Percentiles rank a stretch among this genome's conserved stretches.
Evolutionary conservation across 345 rosid species (phyloP).

Genomic region (Moricandia arvensis): DNA sequence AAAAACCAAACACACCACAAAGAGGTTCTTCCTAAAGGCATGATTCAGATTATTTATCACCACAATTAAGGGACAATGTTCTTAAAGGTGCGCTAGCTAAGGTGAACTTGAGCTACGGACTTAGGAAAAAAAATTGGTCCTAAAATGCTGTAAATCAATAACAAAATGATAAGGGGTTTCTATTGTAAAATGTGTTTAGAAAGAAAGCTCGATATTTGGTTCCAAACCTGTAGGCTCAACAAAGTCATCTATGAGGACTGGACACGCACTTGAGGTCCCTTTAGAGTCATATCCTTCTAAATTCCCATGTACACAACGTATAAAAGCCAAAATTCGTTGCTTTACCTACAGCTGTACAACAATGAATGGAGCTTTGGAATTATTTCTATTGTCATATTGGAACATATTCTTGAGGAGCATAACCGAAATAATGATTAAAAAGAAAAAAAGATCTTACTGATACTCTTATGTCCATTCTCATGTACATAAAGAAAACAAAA

Average conservation of each 20-base stretch:
- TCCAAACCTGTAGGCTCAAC: constrained; percentile 95
- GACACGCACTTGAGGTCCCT: constrained; percentile 95
- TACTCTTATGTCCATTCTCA: constrained; percentile 87
- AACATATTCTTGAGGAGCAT: neutral
- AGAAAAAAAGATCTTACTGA: constrained; percentile 55
- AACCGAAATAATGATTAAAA: neutral
- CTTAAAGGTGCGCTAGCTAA: neutral
- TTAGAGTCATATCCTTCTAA: constrained; percentile 96
- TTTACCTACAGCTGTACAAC: constrained; percentile 67
- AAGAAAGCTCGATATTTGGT: neutral
- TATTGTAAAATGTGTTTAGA: neutral
- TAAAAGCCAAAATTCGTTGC: constrained; percentile 96
- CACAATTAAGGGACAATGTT: constrained; percentile 50
- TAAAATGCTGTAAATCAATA: constrained; percentile 44
- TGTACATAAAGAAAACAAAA: constrained; percentile 90
- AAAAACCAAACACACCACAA: constrained; percentile 48
- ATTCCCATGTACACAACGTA: constrained; percentile 85
- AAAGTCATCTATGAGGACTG: constrained; percentile 87
- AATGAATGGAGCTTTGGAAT: constrained; percentile 8
- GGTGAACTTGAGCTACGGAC: no score
- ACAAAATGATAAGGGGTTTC: neutral
- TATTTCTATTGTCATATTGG: neutral
- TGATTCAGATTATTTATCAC: constrained; percentile 56
- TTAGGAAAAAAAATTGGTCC: constrained; percentile 41
- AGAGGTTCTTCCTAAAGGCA: constrained; percentile 52